Evolutionary conservation across 306 rosid genomes (phyloP), one percentile per base, ranked within the genome.

Genomic region (Abrus precatorius): DNA sequence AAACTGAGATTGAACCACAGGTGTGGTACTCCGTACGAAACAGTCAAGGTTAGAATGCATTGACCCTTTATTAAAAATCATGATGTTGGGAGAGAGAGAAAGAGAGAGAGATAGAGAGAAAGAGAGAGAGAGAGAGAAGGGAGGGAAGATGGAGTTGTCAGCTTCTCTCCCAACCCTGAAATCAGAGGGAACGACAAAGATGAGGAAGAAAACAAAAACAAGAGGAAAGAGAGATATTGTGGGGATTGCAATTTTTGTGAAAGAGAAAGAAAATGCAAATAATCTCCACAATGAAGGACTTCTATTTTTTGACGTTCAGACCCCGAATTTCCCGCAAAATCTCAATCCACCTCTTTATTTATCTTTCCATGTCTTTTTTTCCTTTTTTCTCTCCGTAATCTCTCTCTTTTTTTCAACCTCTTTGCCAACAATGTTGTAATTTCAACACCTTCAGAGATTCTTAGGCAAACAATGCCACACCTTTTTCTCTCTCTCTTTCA

Each of bases 1-100:
- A 72, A 87, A 90, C 69, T 92, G 97, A 56, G 99, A 88, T 77
- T 85, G 91, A 53, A 92, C 91, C 48, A 86, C 87, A 1, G 99
- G 99, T 6, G 99, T 96, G 41, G 96, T 96, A 80, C 87, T 76
- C 4, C 91, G 89, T 49, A 96, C 93, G 84, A 96, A 89, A 75
- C 93, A 84, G 9, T 92, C 92, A 32, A 96, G 97, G 80, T 93
- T 93, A 36, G 99, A 93, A 78, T 86, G 89, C 92, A 91, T 90
- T 74, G 91, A 85, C 65, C 82, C 87, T 85, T 90, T 88, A 63
- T 89, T 86, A n/a, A 76, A 84, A 78, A 87, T 90, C 97, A 90
- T 90, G 97, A 86, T 87, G 65, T 61, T 72, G 20, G 20, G 20
- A 20, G 20, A 5, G 53, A 27, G 55, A 72, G 65, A 73, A 61